A percentile compares a stretch with the other conserved stretches of the same genome.
phyloP scores from a whole-genome alignment of 208 protist genomes.

The Naegleria gruberi region DNA sequence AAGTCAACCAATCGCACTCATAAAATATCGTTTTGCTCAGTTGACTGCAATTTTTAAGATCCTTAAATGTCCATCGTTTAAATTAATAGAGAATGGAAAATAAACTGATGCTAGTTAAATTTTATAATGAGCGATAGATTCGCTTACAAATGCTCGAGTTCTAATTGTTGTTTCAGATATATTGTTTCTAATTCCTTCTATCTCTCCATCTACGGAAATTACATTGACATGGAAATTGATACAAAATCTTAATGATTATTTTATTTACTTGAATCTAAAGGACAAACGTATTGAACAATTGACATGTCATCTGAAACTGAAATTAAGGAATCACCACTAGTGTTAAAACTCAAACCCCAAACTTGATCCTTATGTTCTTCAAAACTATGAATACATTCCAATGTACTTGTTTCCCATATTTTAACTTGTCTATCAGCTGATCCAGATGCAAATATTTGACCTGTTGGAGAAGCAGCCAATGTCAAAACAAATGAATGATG shows the following conservation, averaged over 20 bases:
- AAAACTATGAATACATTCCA: slow-evolving; percentile 23
- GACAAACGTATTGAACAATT: not conserved
- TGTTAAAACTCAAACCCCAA: not conserved
- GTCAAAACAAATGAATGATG: slow-evolving; percentile 11
- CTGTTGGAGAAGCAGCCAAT: not conserved
- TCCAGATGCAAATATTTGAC: not conserved
- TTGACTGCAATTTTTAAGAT: too few relatives aligned
- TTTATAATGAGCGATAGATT: too few relatives aligned
- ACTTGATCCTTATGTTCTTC: slow-evolving; percentile 14
- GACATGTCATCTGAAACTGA: not conserved
- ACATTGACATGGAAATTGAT: too few relatives aligned
- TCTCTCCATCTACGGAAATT: too few relatives aligned
- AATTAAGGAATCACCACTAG: not conserved
- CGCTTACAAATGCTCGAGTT: too few relatives aligned
- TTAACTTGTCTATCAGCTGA: not conserved
- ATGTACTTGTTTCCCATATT: slow-evolving; percentile 18
- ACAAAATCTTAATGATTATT: not conserved
- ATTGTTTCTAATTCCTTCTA: too few relatives aligned
- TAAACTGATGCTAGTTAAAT: too few relatives aligned
- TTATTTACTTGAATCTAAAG: slow-evolving; percentile 8
- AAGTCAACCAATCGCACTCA: too few relatives aligned
- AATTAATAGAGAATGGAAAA: too few relatives aligned
- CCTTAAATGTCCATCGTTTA: too few relatives aligned
- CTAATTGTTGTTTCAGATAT: too few relatives aligned
- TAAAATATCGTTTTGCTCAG: too few relatives aligned